Conservation (phyloP, 345 rosid genomes). For the Zanthoxylum bungeanum region DNA sequence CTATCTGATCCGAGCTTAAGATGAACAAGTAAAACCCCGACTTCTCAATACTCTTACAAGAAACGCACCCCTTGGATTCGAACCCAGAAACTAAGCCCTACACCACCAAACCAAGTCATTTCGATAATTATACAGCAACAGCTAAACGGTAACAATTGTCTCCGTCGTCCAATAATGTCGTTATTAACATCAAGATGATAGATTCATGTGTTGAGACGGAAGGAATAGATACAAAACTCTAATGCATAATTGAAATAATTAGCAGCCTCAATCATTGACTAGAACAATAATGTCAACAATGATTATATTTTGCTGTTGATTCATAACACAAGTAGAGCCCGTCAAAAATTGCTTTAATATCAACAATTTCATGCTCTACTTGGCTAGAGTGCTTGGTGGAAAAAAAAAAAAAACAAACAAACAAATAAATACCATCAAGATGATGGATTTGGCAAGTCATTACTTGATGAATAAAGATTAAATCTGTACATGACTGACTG, state of each 20-base stretch:
- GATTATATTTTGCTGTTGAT: not conserved
- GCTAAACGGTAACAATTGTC: too few relatives aligned
- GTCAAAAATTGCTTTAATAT: not conserved
- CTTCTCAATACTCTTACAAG: too few relatives aligned
- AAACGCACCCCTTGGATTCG: too few relatives aligned
- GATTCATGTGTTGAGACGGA: not conserved
- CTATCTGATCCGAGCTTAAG: too few relatives aligned
- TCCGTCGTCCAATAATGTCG: too few relatives aligned
- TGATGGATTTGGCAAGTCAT: not conserved
- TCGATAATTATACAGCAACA: too few relatives aligned
- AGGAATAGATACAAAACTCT: not conserved
- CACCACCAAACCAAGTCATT: too few relatives aligned
- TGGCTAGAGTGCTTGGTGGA: not conserved
- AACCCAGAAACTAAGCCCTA: too few relatives aligned
- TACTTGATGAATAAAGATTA: slow-evolving; percentile 2
- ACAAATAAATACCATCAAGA: not conserved
- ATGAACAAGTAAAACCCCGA: too few relatives aligned
- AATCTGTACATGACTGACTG: slow-evolving; percentile 19
- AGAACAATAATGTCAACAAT: not conserved
- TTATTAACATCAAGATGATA: not conserved
- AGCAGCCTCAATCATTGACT: not conserved
- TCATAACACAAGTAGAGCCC: not conserved
- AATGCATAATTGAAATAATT: not conserved
- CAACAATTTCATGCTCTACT: not conserved
- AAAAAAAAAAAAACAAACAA: too few relatives aligned